phyloP scores from a whole-genome alignment of 2,329 filamentous ascomycete species.

The Rutstroemia sp. region DNA sequence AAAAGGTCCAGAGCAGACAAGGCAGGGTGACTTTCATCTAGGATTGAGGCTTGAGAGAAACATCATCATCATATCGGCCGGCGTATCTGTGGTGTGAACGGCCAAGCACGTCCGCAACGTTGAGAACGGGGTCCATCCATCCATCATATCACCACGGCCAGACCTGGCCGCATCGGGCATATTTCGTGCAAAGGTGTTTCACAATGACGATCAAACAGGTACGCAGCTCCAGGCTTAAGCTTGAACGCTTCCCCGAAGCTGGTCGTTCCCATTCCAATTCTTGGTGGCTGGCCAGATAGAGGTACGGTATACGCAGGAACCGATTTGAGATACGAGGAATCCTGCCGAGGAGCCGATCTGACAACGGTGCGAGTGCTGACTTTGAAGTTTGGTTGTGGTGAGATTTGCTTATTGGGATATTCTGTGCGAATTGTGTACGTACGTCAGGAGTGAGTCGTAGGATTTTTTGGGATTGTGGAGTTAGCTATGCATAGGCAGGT shows the following conservation, averaged over 20 bases:
- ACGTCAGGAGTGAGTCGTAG: not conserved
- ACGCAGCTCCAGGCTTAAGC: conserved; percentile 6
- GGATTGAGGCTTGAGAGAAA: too few relatives aligned
- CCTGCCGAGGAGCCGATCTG: not conserved
- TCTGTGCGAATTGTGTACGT: not conserved
- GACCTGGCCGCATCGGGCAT: not conserved
- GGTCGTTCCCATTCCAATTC: not conserved
- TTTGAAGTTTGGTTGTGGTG: not conserved
- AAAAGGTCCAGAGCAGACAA: not conserved
- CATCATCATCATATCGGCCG: too few relatives aligned
- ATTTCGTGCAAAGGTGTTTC: conserved; percentile 15
- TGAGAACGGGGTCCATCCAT: not conserved
- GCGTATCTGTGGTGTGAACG: not conserved
- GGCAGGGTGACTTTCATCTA: too few relatives aligned
- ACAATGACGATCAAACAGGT: conserved; percentile 25
- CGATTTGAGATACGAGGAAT: not conserved
- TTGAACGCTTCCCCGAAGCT: not conserved
- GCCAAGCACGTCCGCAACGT: not conserved
- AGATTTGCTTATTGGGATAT: not conserved
- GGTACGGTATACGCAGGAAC: not conserved
- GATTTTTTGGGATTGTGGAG: not conserved
- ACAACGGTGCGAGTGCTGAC: not conserved
- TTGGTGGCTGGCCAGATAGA: not conserved
- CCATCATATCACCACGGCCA: not conserved
- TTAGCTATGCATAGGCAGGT: not conserved